Base-by-base conservation (phyloP, 1,139 yeast species). In the Keqinozyma sinolaborantium region DNA sequence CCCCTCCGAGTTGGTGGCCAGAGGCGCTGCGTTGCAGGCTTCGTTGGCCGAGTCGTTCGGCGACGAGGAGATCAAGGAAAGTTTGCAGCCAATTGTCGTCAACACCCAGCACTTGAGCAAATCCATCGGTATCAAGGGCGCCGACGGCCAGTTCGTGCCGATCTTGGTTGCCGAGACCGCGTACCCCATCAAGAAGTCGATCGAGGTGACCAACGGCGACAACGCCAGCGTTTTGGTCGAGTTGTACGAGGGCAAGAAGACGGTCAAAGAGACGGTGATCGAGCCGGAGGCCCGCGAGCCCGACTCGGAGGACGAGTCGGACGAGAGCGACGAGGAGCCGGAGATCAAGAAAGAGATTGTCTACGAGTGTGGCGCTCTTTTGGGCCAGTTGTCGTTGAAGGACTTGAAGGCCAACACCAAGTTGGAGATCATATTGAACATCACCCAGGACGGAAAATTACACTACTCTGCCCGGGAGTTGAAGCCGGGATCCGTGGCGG, bases 21-120 rank as follows among this genome's bases (percentile, higher is more conserved):
- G 95, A 57, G 99, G 99, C 65, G 95, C 96, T 41, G 97, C 98
- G 39, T 75, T 92, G 56, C 98, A 94, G 72, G 98, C 97, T 31
- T 79, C 95, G 26, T 70, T 94, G 57, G 73, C 90, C 44, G 85
- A 86, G 50, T 70, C 79, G 33, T 87, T 83, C 50, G 97, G 90
- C 53, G 86, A 75, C 38, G 94, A 84, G 33, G 97, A 90, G 64
- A 74, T 92, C 49, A 69, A 73, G 34, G 95, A 88, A 62, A 83
- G 95, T 39, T 71, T 83, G 48, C 84, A 85, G 60, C 94, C 97
- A 29, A 77, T 85, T 38, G 86, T 90, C 40, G 74, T 88, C 45
- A 85, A 85, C 69, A 88, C 96, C 39, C 95, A 88, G 56, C 97
- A 94, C 58, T 65, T 88, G 44, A 57, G 76, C 44, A 80, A 83